Evolutionary conservation across 495 filamentous ascomycete genomes (phyloP).

Genomic region (Penicillium lividum): DNA sequence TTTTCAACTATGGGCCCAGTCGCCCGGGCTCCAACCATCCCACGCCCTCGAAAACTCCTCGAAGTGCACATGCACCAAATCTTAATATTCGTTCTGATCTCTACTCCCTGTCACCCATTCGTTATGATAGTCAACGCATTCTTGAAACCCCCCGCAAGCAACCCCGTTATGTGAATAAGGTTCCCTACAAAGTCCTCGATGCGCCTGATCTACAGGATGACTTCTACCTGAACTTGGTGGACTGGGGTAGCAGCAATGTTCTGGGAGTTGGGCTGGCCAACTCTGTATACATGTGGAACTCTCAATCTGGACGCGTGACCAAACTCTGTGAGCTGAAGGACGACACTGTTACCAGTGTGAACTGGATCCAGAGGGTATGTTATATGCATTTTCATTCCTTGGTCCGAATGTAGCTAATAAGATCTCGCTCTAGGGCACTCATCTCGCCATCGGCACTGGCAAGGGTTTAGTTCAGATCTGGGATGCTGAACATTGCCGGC

Average conservation of each 20-base stretch:
- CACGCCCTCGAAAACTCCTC: slow-evolving; percentile 85
- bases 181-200: slow-evolving; percentile 96
- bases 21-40: slow-evolving; percentile 71
- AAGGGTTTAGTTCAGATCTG: slow-evolving; percentile 96
- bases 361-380: slow-evolving; percentile 84
- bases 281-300: slow-evolving; percentile 99
- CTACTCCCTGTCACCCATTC: slow-evolving; percentile 90
- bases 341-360: slow-evolving; percentile 93
- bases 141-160: slow-evolving; percentile 85
- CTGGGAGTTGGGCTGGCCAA: slow-evolving; percentile 88
- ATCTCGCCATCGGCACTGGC: slow-evolving; percentile 89
- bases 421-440: slow-evolving; percentile 64
- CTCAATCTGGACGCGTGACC: slow-evolving; percentile 78
- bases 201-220: slow-evolving; percentile 95
- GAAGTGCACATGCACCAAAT: slow-evolving; percentile 80
- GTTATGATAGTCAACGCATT: slow-evolving; percentile 87
- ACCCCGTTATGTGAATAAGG: slow-evolving; percentile 86
- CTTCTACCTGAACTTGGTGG: slow-evolving; percentile 95
- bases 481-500: slow-evolving; percentile 84
- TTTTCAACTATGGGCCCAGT: slow-evolving; percentile 89
- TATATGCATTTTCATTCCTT: not conserved
- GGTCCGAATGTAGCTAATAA: slow-evolving; percentile 9
- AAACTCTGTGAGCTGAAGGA: slow-evolving; percentile 92
- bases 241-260: slow-evolving; percentile 96
- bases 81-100: slow-evolving; percentile 85